These are phyloP conservation scores for Galerina marginata DNA, from an alignment of 768 basidiomycete species.

Conservation along the genomic window DNA sequence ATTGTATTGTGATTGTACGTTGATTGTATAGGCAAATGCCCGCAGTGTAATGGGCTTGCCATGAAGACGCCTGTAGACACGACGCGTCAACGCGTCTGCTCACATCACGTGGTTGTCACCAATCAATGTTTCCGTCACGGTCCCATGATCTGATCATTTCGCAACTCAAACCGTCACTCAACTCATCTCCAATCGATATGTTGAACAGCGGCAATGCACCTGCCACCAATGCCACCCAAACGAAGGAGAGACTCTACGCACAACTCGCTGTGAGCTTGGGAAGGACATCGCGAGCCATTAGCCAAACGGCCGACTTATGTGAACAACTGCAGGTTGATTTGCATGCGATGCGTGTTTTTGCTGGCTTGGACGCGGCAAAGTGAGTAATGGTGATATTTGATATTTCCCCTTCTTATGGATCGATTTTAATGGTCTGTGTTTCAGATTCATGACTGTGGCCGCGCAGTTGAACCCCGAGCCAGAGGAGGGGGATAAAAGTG, in stretches of 20 bases:
- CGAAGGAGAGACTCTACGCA: conserved; percentile 81
- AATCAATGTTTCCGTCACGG: background rate
- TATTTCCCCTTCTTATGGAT: background rate
- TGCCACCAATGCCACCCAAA: conserved; percentile 71
- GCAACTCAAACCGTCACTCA: background rate
- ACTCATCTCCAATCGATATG: conserved; percentile 8
- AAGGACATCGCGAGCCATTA: conserved; percentile 69
- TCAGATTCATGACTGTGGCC: conserved; percentile 50
- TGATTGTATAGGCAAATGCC: too few relatives aligned
- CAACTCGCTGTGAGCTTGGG: conserved; percentile 75
- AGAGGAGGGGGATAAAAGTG: conserved; percentile 23
- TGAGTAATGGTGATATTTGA: conserved; percentile 39
- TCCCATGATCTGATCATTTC: background rate
- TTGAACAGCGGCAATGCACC: conserved; percentile 27
- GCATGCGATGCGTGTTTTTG: conserved; percentile 79
- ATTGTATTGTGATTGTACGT: too few relatives aligned
- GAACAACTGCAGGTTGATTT: conserved; percentile 78
- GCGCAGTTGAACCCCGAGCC: conserved; percentile 42
- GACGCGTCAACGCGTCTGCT: too few relatives aligned
- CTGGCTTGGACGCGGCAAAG: conserved; percentile 84
- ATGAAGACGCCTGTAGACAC: too few relatives aligned
- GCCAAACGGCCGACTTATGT: conserved; percentile 77
- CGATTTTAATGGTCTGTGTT: background rate
- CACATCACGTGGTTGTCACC: background rate
- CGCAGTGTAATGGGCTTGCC: too few relatives aligned